Percentiles rank a stretch among this genome's conserved stretches.
Conservation (phyloP, 1,284 basidiomycete species). For the Mycena citricolor region DNA sequence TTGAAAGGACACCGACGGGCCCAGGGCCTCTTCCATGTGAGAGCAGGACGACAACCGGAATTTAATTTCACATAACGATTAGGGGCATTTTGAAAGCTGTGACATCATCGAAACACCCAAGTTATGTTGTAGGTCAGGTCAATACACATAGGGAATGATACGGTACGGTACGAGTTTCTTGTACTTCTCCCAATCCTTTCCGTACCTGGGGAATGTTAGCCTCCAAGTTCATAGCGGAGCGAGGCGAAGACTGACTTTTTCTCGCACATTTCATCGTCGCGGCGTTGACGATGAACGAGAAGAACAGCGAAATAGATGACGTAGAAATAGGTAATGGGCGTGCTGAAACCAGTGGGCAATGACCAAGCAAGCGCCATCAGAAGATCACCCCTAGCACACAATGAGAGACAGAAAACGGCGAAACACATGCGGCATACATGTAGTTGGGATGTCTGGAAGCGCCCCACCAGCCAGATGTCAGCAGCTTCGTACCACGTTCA, state of each 20-base stretch:
- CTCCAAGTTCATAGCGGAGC: constrained; percentile 11
- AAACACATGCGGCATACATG: constrained; percentile 50
- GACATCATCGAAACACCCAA: too few relatives aligned
- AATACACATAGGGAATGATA: constrained; percentile 88
- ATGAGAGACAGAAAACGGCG: constrained; percentile 10
- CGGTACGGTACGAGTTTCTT: constrained; percentile 81
- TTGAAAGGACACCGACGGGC: constrained; percentile 8
- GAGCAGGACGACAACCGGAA: neutral
- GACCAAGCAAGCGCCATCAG: constrained; percentile 95
- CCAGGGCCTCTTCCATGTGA: neutral
- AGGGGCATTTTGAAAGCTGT: neutral
- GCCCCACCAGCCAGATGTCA: constrained; percentile 99
- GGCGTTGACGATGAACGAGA: constrained; percentile 85
- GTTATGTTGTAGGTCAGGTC: constrained; percentile 3
- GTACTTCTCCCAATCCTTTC: constrained; percentile 88
- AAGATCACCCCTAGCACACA: constrained; percentile 66
- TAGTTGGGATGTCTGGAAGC: constrained; percentile 92
- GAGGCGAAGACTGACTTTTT: constrained; percentile 65
- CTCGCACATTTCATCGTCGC: constrained; percentile 92
- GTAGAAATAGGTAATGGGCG: constrained; percentile 97
- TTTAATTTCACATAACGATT: neutral
- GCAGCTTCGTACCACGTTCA: constrained; percentile 82
- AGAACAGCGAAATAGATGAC: constrained; percentile 87
- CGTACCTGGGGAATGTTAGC: constrained; percentile 58
- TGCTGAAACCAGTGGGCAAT: constrained; percentile 88